A percentile compares a stretch with the other conserved stretches of the same genome.
Evolutionary conservation across 176 grass and related monocot genomes (phyloP).

Genomic region (Lolium multiflorum): DNA sequence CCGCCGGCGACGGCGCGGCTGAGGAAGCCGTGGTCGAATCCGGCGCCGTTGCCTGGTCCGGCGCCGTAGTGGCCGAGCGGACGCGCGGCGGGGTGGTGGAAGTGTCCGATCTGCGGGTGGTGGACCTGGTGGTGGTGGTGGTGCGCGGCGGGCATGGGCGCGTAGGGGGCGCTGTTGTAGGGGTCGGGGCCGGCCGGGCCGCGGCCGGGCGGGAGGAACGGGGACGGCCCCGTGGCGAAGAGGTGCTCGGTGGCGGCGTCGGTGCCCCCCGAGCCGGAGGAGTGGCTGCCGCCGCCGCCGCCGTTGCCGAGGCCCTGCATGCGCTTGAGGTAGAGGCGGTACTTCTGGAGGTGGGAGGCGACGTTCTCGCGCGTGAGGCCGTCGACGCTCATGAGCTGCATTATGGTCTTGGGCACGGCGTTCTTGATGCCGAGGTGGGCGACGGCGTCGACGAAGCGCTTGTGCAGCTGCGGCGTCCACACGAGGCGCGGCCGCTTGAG

Average conservation of each 20-base stretch:
- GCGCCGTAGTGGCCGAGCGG: slow-evolving; percentile 60
- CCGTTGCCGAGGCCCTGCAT: slow-evolving; percentile 72
- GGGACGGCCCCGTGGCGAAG: slow-evolving; percentile 78
- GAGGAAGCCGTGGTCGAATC: slow-evolving; percentile 77
- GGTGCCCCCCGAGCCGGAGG: slow-evolving; percentile 46
- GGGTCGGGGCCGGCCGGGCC: slow-evolving; percentile 37
- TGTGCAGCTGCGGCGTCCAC: slow-evolving; percentile 96
- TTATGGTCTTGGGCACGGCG: slow-evolving; percentile 97
- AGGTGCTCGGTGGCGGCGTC: slow-evolving; percentile 82
- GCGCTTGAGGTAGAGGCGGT: slow-evolving; percentile 87
- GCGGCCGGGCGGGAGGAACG: slow-evolving; percentile 61
- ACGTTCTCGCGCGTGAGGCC: slow-evolving; percentile 97
- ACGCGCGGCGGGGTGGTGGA: slow-evolving; percentile 70
- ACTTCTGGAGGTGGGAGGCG: slow-evolving; percentile 88
- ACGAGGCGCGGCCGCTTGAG: slow-evolving; percentile 86
- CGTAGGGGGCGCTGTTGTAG: slow-evolving; percentile 54
- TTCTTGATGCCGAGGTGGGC: slow-evolving; percentile 95
- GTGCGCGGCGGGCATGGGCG: slow-evolving; percentile 57
- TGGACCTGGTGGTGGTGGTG: slow-evolving; percentile 57
- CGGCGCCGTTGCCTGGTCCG: slow-evolving; percentile 22
- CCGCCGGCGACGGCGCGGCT: slow-evolving; percentile 46
- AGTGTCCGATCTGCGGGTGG: slow-evolving; percentile 69
- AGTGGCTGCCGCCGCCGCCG: slow-evolving; percentile 45
- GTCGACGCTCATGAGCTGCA: slow-evolving; percentile 93
- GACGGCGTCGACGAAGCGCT: slow-evolving; percentile 87